These are phyloP conservation scores for Aphanomyces cochlioides DNA, from an alignment of 352 stramenopile species.

Conservation along the genomic window DNA sequence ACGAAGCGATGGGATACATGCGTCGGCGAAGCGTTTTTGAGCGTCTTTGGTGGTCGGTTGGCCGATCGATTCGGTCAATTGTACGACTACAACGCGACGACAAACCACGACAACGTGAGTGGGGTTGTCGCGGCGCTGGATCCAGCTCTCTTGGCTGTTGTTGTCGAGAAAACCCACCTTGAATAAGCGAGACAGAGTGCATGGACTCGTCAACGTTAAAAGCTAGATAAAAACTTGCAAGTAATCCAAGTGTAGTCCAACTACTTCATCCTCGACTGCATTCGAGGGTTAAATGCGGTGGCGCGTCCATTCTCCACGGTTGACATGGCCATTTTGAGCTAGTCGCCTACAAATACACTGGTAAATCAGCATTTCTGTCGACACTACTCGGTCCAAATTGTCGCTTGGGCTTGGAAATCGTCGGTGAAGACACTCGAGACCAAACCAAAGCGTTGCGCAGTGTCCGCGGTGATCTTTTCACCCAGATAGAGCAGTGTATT, in stretches of 20 bases:
- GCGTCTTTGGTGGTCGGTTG: slow-evolving; percentile 51
- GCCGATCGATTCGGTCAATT: slow-evolving; percentile 53
- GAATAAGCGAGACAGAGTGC: background rate
- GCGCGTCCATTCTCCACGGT: no score
- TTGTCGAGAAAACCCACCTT: slow-evolving; percentile 3
- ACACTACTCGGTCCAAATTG: slow-evolving; percentile 52
- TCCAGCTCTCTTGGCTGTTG: background rate
- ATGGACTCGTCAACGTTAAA: slow-evolving; percentile 1
- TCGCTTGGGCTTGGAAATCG: slow-evolving; percentile 59
- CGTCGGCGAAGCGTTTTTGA: slow-evolving; percentile 60
- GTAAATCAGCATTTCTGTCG: no score
- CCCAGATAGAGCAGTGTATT: slow-evolving; percentile 88
- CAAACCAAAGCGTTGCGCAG: slow-evolving; percentile 46
- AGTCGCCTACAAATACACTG: no score
- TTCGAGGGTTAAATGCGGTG: no score
- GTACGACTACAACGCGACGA: slow-evolving; percentile 59
- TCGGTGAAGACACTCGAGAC: slow-evolving; percentile 51
- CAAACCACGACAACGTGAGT: slow-evolving; percentile 48
- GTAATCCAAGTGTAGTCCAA: no score
- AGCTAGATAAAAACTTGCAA: slow-evolving; percentile 65
- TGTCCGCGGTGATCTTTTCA: slow-evolving; percentile 71
- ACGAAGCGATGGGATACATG: slow-evolving; percentile 82
- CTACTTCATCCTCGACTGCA: no score
- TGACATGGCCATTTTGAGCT: no score
- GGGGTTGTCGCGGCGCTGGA: slow-evolving; percentile 55